Conservation (phyloP, 164 flowering plant species). For the Taxillus chinensis region DNA sequence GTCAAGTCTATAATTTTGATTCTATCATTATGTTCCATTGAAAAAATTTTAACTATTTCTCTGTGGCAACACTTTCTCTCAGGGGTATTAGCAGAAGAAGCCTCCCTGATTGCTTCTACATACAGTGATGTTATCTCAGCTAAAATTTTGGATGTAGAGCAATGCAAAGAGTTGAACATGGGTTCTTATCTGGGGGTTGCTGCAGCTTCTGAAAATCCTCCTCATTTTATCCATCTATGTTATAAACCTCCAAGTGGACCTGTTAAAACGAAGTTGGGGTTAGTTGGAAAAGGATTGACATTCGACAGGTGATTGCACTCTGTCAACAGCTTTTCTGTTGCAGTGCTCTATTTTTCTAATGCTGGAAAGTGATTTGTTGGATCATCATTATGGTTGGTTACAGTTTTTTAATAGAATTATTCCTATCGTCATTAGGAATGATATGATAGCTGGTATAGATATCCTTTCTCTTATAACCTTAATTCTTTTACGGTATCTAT, state of each 20-base stretch:
- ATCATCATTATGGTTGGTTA: no score
- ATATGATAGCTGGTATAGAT: no score
- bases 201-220: slow-evolving; percentile 90
- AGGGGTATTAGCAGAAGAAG: slow-evolving; percentile 87
- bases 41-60: neutral
- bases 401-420: no score
- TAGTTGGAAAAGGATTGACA: slow-evolving; percentile 95
- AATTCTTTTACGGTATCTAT: no score
- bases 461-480: no score
- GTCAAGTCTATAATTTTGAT: no score
- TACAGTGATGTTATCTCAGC: slow-evolving; percentile 81
- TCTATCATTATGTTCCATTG: no score
- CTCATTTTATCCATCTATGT: slow-evolving; percentile 81
- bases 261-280: slow-evolving; percentile 58
- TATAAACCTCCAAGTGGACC: slow-evolving; percentile 77
- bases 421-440: no score
- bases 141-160: slow-evolving; percentile 62
- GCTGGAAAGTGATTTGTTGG: no score
- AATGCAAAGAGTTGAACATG: slow-evolving; percentile 91
- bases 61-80: slow-evolving; percentile 7
- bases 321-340: neutral
- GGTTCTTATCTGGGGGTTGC: slow-evolving; percentile 95
- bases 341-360: no score
- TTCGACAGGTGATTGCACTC: slow-evolving; percentile 69
- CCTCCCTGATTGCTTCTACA: slow-evolving; percentile 63